These are phyloP conservation scores for Tritrichomonas musculus DNA, from an alignment of 208 protist genomes.

Conservation along the genomic window DNA sequence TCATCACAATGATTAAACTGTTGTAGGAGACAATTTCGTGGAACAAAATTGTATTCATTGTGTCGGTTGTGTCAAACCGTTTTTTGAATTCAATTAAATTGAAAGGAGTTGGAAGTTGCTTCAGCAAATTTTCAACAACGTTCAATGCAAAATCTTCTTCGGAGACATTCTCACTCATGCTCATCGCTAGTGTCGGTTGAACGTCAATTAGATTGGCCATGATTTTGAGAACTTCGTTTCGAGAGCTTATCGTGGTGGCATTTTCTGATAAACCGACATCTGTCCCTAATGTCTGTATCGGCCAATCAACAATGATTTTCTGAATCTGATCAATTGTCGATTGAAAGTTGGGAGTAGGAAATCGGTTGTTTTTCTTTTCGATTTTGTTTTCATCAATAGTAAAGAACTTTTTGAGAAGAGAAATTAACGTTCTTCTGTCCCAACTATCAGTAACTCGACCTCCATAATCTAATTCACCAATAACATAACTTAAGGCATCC, in stretches of 20 bases:
- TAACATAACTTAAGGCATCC: slow-evolving; percentile 94
- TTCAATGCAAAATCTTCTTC: background rate
- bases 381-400: slow-evolving; percentile 52
- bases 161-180: background rate
- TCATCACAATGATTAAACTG: slow-evolving; percentile 73
- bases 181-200: background rate
- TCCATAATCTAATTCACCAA: slow-evolving; percentile 98
- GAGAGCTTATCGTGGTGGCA: background rate
- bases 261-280: background rate
- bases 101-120: background rate
- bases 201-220: background rate
- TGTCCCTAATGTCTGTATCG: background rate
- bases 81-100: background rate
- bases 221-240: background rate
- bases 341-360: background rate
- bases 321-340: background rate
- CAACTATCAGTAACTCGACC: slow-evolving; percentile 96
- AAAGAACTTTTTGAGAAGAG: slow-evolving; percentile 67
- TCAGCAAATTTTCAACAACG: background rate
- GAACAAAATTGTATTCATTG: slow-evolving; percentile 79
- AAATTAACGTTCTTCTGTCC: slow-evolving; percentile 86
- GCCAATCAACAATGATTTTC: background rate
- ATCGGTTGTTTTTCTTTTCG: background rate
- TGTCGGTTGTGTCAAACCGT: background rate
- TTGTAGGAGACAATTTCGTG: slow-evolving; percentile 71